Conservation (phyloP, 148 eudicot species). For the Arctostaphylos glauca region DNA sequence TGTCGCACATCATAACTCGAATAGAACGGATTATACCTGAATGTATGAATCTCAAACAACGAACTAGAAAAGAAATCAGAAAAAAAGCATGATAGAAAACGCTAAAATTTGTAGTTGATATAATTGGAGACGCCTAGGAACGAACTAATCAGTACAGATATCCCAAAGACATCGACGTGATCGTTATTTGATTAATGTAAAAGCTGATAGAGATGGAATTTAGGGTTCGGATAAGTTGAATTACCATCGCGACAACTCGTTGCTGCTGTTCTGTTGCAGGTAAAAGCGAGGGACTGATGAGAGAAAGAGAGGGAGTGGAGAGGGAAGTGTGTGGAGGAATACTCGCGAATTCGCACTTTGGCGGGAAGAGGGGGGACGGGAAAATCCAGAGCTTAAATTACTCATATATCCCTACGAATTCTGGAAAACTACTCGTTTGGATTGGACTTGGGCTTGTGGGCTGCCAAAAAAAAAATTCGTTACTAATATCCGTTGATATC, state of each 20-base stretch:
- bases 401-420: neutral
- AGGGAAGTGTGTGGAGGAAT: constrained; percentile 7
- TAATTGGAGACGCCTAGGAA: neutral
- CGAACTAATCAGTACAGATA: neutral
- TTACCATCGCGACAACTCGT: constrained; percentile 10
- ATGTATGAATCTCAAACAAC: neutral
- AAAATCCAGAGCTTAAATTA: neutral
- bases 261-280: constrained; percentile 2
- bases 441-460: too few relatives aligned
- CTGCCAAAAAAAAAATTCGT: too few relatives aligned
- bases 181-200: neutral
- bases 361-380: constrained; percentile 8
- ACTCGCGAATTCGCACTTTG: constrained; percentile 10
- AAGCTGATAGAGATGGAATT: neutral
- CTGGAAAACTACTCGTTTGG: neutral
- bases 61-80: neutral
- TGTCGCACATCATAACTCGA: neutral
- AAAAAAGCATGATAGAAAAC: neutral
- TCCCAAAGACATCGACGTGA: neutral
- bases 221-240: neutral
- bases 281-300: neutral
- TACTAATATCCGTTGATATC: too few relatives aligned
- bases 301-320: neutral
- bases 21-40: neutral
- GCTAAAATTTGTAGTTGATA: neutral